Base-by-base conservation (phyloP, 768 basidiomycete genomes). In the Lanmaoa rubissima region DNA sequence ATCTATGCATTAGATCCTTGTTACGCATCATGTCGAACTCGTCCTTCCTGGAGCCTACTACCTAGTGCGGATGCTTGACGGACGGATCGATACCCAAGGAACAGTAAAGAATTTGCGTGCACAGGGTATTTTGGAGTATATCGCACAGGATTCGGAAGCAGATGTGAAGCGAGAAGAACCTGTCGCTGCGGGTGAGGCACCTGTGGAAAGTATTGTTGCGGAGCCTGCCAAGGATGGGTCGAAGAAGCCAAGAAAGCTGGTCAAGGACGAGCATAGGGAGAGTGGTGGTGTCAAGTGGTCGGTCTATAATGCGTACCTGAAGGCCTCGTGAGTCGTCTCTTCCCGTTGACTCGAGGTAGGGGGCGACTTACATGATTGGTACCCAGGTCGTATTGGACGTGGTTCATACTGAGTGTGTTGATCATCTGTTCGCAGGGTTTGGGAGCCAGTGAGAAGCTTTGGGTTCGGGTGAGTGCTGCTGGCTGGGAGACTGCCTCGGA, bases 21-120 rank as follows among this genome's bases (percentile, higher is more conserved):
- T 94, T 36, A 91, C 90, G 0, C 92, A 94, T 59, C 91, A 93
- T 64, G 85, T 93, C 28, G 88, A 92, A 48, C 80, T 94, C 1
- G 85, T 93, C 17, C 80, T 92, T 8, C 86, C 90, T 0, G 85
- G 83, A 0, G 82, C 88, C 0, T 65, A 85, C 62, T 91, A 91
- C 63, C 73, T 93, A 3, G 79, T 92, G 8, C 83, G 89, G 28
- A 86, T 93, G 81, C 77, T 90, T 2, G 90, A 92, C 65, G 92
- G 91, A 3, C 83, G 90, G 14, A 84, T 92, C 49, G 90, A 92
- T 63, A 79, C 81, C 1, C 83, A 90, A 65, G 92, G 92, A 7
- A 81, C 80, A 0, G 75, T 88, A 11, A 77, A 79, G 42, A 88
- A 90, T 7, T 76, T 93, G 7, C 80, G 81, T 1, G 76, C 78